Evolutionary conservation across 805 yeast species (phyloP).

Genomic region (Candida railenensis): DNA sequence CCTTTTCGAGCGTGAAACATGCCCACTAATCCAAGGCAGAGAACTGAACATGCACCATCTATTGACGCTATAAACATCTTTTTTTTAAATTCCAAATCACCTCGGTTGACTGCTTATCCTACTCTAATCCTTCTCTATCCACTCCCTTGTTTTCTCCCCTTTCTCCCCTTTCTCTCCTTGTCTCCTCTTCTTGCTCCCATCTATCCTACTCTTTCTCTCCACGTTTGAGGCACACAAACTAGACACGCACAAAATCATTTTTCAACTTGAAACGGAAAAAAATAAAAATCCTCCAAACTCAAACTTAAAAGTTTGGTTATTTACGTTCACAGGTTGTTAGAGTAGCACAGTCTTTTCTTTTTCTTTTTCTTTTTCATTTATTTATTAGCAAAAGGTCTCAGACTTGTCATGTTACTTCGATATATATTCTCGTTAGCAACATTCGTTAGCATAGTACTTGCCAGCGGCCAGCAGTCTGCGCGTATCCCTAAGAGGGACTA

Average conservation of each 20-base stretch:
- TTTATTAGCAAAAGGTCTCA: neutral
- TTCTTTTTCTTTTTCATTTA: neutral
- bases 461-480: neutral
- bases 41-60: too few relatives aligned
- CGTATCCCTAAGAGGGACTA: conserved; percentile 43
- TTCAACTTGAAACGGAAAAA: neutral
- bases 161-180: neutral
- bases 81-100: too few relatives aligned
- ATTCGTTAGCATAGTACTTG: neutral
- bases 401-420: neutral
- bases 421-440: neutral
- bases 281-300: neutral
- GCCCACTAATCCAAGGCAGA: too few relatives aligned
- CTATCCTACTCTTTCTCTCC: neutral
- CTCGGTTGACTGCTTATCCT: too few relatives aligned
- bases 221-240: neutral
- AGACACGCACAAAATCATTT: neutral
- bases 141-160: too few relatives aligned
- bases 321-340: neutral
- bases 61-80: too few relatives aligned
- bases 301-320: neutral
- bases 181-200: neutral
- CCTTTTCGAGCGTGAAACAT: too few relatives aligned
- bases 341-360: neutral
- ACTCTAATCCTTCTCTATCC: too few relatives aligned